Evolutionary conservation across 2,329 filamentous ascomycete species (phyloP), one percentile per base, ranked within the genome.

Genomic region (Fusarium tupiense): DNA sequence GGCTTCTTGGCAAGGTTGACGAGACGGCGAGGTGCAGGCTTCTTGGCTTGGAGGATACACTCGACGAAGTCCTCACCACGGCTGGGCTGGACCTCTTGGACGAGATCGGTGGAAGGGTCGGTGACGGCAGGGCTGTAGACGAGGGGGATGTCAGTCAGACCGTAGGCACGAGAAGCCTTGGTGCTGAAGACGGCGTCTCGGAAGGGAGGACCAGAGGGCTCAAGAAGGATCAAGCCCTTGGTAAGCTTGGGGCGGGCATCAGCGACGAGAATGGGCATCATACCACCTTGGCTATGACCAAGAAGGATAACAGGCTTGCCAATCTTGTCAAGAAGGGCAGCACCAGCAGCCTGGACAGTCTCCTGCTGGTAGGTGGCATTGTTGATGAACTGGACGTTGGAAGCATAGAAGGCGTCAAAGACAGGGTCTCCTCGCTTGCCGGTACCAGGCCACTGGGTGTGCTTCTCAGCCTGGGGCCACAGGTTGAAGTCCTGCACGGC

Each of bases 131-230:
- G 87, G 4, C 77, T 79, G 74, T 87, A 90, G 1, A 82, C 83
- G 24, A 90, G 63, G 2, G 85, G 84, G 26, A 86, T 83, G 53
- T 86, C 83, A 6, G 86, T 83, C 22, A 89, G 73, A 9, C 87
- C 88, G 72, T 82, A 90, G 6, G 81, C 73, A 2, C 83, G 78
- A 5, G 81, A 77, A 0, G 81, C 67, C 2, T 67, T 76, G 26
- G 74, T 81, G 44, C 50, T n/a, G 33, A 85, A 82, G 49, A 83
- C 76, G 9, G 80, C 81, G 8, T 87, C 84, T 33, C 72, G 77
- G 75, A 88, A 88, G 0, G 85, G 86, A 24, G 86, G 86, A 0
- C 86, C 86, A 1, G 80, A 81, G 1, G 86, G 86, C 75, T 88
- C 87, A 13, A 88, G 77, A 2, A 83, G 78, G 11, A 88, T 77